Evolutionary conservation across 352 stramenopile genomes (phyloP).

Genomic region (Phytophthora chlamydospora): DNA sequence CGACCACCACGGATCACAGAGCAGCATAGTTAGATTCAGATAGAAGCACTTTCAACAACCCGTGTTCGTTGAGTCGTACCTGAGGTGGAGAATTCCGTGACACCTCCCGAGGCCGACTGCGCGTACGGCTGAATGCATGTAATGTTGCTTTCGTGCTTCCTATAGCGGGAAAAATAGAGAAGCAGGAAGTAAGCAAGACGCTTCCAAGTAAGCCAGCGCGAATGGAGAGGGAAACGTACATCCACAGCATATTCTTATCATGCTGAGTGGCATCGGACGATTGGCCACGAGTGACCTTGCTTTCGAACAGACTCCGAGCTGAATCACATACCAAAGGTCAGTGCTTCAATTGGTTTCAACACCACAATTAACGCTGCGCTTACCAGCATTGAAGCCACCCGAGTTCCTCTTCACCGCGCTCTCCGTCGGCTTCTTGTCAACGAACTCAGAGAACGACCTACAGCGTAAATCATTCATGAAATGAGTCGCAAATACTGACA

Average conservation of each 20-base stretch:
- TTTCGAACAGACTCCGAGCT: conserved; percentile 86
- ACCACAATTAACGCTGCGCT: background rate
- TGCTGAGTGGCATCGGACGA: conserved; percentile 81
- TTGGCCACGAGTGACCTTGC: conserved; percentile 84
- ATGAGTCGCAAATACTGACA: conserved; percentile 4
- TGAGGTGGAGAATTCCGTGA: conserved; percentile 85
- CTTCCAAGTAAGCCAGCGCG: no score
- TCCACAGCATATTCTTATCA: conserved; percentile 86
- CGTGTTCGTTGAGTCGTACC: conserved; percentile 40
- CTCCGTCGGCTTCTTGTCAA: conserved; percentile 77
- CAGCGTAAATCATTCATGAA: background rate
- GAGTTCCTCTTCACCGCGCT: conserved; percentile 61
- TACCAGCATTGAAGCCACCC: conserved; percentile 75
- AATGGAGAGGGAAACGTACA: conserved; percentile 42
- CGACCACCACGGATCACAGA: conserved; percentile 6
- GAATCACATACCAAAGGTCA: conserved; percentile 12
- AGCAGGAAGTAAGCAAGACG: background rate
- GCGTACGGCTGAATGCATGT: conserved; percentile 81
- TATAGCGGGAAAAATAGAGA: conserved; percentile 15
- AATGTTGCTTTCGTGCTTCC: conserved; percentile 88
- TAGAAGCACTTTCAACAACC: background rate
- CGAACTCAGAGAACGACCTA: conserved; percentile 76
- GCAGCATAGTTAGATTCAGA: background rate
- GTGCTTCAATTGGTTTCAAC: background rate
- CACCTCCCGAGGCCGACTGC: conserved; percentile 50